phyloP scores from a whole-genome alignment of 306 rosid genomes.

The Lathyrus sativus region DNA sequence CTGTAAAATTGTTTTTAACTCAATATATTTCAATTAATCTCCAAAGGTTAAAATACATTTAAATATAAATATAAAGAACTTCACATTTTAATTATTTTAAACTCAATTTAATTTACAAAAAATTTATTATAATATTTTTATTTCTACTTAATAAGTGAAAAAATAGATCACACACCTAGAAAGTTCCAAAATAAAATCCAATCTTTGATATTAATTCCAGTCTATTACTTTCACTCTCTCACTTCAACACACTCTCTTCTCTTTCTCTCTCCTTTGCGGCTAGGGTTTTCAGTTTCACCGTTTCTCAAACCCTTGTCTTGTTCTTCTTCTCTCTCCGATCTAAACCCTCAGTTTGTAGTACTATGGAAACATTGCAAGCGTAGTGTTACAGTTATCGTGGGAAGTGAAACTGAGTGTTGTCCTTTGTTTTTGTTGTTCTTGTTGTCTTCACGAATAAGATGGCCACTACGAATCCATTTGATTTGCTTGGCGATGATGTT shows the following conservation, averaged over 20 bases:
- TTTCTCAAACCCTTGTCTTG: neutral
- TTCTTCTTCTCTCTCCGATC: constrained; percentile 31
- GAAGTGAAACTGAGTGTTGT: neutral
- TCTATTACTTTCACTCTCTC: neutral
- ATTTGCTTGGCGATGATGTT: constrained; percentile 86
- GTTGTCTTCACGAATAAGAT: constrained; percentile 42
- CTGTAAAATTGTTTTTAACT: too few species aligned
- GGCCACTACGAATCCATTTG: constrained; percentile 89
- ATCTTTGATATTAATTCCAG: constrained; percentile 46
- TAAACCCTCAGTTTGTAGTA: neutral
- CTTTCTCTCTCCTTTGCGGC: constrained; percentile 60
- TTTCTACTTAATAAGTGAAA: too few species aligned
- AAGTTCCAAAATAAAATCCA: constrained; percentile 35
- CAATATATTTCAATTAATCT: too few species aligned
- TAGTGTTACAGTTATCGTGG: constrained; percentile 9
- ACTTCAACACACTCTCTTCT: constrained; percentile 3
- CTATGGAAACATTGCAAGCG: constrained; percentile 51
- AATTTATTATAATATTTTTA: too few species aligned
- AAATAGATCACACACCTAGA: neutral
- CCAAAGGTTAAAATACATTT: too few species aligned
- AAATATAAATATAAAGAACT: too few species aligned
- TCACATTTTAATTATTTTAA: too few species aligned
- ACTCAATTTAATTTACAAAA: too few species aligned
- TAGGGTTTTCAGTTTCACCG: constrained; percentile 56
- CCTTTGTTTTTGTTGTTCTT: neutral